Percentiles rank a stretch among this genome's conserved stretches.
Evolutionary conservation across 345 rosid genomes (phyloP).

Genomic region (Sonneratia caseolaris): DNA sequence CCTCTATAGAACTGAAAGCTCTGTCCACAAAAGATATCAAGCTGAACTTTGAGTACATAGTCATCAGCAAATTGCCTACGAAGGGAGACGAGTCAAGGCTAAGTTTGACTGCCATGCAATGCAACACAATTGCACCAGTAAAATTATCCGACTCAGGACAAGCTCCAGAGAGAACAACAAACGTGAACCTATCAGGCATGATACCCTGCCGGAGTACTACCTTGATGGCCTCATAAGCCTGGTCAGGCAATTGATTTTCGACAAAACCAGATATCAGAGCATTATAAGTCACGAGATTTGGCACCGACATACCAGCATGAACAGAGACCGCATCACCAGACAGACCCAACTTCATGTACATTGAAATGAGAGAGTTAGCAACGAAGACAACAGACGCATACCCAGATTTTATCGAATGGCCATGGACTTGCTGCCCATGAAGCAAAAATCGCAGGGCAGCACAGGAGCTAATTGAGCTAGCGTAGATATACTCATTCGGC

Average conservation of each 20-base stretch:
- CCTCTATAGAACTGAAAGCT: slow-evolving; percentile 25
- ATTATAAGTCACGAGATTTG: slow-evolving; percentile 43
- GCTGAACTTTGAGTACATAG: slow-evolving; percentile 38
- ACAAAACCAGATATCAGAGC: slow-evolving; percentile 48
- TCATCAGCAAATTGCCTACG: slow-evolving; percentile 41
- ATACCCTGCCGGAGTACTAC: slow-evolving; percentile 28
- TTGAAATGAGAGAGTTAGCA: slow-evolving; percentile 41
- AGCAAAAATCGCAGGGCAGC: slow-evolving; percentile 21
- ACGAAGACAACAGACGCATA: slow-evolving; percentile 33
- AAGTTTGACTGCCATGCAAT: slow-evolving; percentile 36
- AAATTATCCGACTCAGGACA: slow-evolving; percentile 21
- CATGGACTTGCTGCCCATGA: slow-evolving; percentile 43
- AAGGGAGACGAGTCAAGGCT: slow-evolving; percentile 29
- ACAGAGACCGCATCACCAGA: slow-evolving; percentile 31
- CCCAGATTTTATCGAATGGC: slow-evolving; percentile 38
- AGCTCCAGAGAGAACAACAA: slow-evolving; percentile 28
- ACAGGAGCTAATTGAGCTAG: slow-evolving; percentile 40
- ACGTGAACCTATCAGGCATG: slow-evolving; percentile 39
- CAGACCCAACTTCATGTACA: slow-evolving; percentile 48
- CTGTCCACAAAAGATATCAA: slow-evolving; percentile 31
- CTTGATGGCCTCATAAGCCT: slow-evolving; percentile 32
- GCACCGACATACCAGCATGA: slow-evolving; percentile 15
- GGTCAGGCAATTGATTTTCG: slow-evolving; percentile 28
- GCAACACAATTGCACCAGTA: slow-evolving; percentile 23
- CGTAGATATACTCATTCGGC: slow-evolving; percentile 45